These are phyloP conservation scores for Drechslerella stenobrocha DNA, from an alignment of 2,329 filamentous ascomycete species.

Conservation along the genomic window DNA sequence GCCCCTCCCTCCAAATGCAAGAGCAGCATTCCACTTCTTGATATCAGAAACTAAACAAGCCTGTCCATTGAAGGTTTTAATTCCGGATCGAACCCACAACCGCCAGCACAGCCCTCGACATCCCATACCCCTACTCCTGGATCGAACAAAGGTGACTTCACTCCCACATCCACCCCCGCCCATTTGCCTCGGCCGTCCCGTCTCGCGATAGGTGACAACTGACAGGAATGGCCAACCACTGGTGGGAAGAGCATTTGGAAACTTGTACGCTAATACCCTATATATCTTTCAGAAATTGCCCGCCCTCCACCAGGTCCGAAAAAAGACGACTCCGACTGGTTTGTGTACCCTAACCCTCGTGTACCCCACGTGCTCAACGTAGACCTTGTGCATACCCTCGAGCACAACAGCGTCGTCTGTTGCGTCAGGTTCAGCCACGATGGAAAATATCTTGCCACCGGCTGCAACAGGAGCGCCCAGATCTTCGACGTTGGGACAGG, in stretches of 20 bases:
- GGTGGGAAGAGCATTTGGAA: too few relatives aligned
- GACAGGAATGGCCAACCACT: too few relatives aligned
- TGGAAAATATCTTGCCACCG: constrained; percentile 92
- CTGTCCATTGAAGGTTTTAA: constrained; percentile 18
- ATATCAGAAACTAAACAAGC: constrained; percentile 11
- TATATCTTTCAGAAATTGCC: constrained; percentile 83
- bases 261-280: constrained; percentile 68
- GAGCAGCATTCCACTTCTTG: constrained; percentile 58
- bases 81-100: constrained; percentile 19
- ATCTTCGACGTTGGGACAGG: constrained; percentile 92
- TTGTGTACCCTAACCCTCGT: constrained; percentile 91
- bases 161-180: constrained; percentile 73
- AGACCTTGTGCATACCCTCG: constrained; percentile 87
- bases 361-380: constrained; percentile 89
- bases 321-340: constrained; percentile 88
- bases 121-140: constrained; percentile 88
- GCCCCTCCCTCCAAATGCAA: constrained; percentile 58
- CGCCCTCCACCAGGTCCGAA: constrained; percentile 70
- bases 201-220: too few relatives aligned
- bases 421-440: constrained; percentile 96
- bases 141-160: constrained; percentile 79
- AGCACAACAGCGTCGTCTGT: constrained; percentile 95
- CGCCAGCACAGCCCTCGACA: constrained; percentile 61
- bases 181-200: too few relatives aligned
- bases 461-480: constrained; percentile 98